Conservation (phyloP, 148 eudicot species). For the Rhododendron kiyosumense region DNA sequence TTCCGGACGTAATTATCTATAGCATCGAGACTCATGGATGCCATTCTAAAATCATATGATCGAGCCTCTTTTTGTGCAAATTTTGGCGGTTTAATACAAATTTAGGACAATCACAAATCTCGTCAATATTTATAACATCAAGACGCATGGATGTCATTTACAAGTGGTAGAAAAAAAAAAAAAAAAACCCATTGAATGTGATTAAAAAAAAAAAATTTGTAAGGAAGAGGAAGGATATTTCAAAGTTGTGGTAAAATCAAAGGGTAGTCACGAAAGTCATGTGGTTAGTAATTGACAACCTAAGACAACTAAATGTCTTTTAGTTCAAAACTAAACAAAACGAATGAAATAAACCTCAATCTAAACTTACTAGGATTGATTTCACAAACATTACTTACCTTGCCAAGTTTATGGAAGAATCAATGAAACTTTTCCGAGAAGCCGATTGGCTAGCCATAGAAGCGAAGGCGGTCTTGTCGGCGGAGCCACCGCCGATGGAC, state of each 20-base stretch:
- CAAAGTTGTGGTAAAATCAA: background rate
- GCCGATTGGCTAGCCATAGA: constrained; percentile 37
- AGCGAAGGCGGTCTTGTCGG: background rate
- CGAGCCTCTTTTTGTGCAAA: background rate
- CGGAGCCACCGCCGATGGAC: constrained; percentile 50
- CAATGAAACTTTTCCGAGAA: constrained; percentile 41
- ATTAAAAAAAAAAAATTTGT: background rate
- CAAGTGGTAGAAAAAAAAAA: background rate
- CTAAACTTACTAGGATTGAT: background rate
- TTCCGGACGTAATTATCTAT: too few species aligned
- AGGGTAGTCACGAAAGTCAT: background rate
- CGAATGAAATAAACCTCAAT: background rate
- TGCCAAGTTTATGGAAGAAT: constrained; percentile 46
- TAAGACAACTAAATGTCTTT: background rate
- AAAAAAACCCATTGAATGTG: background rate
- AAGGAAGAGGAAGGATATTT: background rate
- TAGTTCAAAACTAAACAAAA: background rate
- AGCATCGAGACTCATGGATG: too few species aligned
- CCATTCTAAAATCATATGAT: background rate
- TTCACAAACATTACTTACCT: background rate
- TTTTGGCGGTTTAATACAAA: background rate
- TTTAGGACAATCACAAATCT: background rate
- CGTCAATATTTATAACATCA: background rate
- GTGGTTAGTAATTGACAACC: background rate
- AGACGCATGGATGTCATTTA: background rate